phyloP scores from a whole-genome alignment of 75 land plant species.

The Larix kaempferi region DNA sequence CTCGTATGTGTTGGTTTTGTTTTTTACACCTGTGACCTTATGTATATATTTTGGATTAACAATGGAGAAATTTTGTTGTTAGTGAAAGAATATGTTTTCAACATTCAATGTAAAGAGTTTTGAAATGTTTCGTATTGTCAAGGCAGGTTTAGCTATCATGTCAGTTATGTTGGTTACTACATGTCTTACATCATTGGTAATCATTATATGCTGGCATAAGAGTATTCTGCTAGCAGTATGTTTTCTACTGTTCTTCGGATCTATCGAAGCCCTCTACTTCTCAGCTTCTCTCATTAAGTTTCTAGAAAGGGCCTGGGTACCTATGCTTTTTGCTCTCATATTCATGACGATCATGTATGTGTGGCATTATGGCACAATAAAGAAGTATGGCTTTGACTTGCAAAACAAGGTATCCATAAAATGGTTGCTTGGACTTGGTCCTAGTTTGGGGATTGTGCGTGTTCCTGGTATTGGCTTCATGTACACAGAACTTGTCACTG shows the following conservation, averaged over 20 bases:
- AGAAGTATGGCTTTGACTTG: slow-evolving; percentile 44
- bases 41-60: neutral
- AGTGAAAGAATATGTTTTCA: neutral
- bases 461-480: slow-evolving; percentile 44
- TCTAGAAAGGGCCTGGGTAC: slow-evolving; percentile 46
- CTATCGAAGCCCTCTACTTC: slow-evolving; percentile 32
- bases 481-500: slow-evolving; percentile 37
- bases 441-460: slow-evolving; percentile 41
- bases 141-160: slow-evolving; percentile 70
- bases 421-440: slow-evolving; percentile 32
- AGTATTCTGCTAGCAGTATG: slow-evolving; percentile 40
- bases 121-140: neutral
- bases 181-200: slow-evolving; percentile 74
- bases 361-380: slow-evolving; percentile 45
- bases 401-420: slow-evolving; percentile 41
- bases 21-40: too few species aligned
- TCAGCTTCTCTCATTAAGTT: slow-evolving; percentile 41
- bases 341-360: slow-evolving; percentile 43
- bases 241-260: slow-evolving; percentile 56
- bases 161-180: slow-evolving; percentile 86
- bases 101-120: neutral
- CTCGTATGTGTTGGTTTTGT: slow-evolving; percentile 14
- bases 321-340: slow-evolving; percentile 32
- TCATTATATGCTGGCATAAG: slow-evolving; percentile 59
- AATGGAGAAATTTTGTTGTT: neutral